A percentile compares a stretch with the other conserved stretches of the same genome.
Evolutionary conservation across 2,329 filamentous ascomycete species (phyloP).

Genomic region (Aureobasidium sp.): DNA sequence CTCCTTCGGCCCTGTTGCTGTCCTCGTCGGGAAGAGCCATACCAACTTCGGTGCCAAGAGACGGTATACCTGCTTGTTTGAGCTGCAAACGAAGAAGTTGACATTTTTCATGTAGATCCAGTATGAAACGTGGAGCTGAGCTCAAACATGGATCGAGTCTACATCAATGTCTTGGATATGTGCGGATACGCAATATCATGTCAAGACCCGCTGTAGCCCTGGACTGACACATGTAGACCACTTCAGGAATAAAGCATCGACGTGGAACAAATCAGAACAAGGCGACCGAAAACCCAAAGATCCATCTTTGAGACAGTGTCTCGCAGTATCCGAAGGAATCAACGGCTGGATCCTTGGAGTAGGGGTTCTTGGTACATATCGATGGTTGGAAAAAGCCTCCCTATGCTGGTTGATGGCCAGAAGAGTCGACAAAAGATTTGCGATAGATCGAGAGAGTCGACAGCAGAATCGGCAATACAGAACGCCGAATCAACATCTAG

Average conservation of each 20-base stretch:
- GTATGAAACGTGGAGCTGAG: background rate
- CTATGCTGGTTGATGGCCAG: background rate
- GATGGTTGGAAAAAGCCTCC: background rate
- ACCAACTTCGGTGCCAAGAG: background rate
- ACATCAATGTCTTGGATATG: background rate
- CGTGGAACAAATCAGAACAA: background rate
- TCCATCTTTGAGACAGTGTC: constrained; percentile 4
- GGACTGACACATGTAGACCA: background rate
- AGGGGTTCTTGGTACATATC: background rate
- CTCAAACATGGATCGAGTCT: background rate
- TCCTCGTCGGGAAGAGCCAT: background rate
- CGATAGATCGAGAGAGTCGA: background rate
- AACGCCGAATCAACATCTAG: background rate
- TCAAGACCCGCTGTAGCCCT: background rate
- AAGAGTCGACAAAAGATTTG: background rate
- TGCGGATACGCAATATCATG: background rate
- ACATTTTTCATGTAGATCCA: background rate
- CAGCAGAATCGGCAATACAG: background rate
- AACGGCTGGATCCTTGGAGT: background rate
- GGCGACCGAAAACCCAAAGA: background rate
- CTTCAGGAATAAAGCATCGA: background rate
- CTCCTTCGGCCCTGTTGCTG: background rate
- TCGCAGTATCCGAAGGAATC: background rate
- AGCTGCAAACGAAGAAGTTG: background rate
- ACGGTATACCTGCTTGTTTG: background rate